Percentiles rank a stretch among this genome's conserved stretches.
These are phyloP conservation scores for Gyrodon tennesseensis DNA, from an alignment of 1,284 basidiomycete species.

Conservation along the genomic window DNA sequence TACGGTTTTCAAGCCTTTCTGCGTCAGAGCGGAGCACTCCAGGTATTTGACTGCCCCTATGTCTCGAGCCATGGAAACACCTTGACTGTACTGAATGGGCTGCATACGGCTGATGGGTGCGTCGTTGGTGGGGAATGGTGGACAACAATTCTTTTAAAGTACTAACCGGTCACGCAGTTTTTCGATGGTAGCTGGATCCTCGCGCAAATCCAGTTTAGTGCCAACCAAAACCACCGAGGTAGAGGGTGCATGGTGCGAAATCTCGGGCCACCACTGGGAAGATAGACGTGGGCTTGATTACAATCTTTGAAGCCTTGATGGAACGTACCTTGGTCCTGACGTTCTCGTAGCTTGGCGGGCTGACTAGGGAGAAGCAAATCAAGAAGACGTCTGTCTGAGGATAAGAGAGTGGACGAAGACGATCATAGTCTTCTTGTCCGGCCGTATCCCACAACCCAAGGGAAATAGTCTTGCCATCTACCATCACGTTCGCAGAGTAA, in stretches of 20 bases:
- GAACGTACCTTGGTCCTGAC: slow-evolving; percentile 87
- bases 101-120: slow-evolving; percentile 73
- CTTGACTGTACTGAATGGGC: slow-evolving; percentile 91
- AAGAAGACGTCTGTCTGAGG: slow-evolving; percentile 99
- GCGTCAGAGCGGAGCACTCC: slow-evolving; percentile 97
- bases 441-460: slow-evolving; percentile 99
- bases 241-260: slow-evolving; percentile 94
- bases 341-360: slow-evolving; percentile 98
- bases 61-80: slow-evolving; percentile 88
- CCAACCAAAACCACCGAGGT: slow-evolving; percentile 96
- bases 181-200: slow-evolving; percentile 89
- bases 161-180: slow-evolving; percentile 86
- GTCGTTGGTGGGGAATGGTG: slow-evolving; percentile 24
- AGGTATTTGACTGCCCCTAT: slow-evolving; percentile 96
- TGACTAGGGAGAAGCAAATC: slow-evolving; percentile 98
- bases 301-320: slow-evolving; percentile 10
- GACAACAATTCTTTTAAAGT: slow-evolving; percentile 9
- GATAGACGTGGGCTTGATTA: slow-evolving; percentile 18
- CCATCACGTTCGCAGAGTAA: slow-evolving; percentile 96
- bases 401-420: slow-evolving; percentile 96
- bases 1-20: slow-evolving; percentile 96
- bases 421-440: slow-evolving; percentile 98
- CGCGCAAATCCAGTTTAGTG: slow-evolving; percentile 97
- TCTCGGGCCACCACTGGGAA: slow-evolving; percentile 90
- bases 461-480: slow-evolving; percentile 98